Evolutionary conservation across 2,329 filamentous ascomycete species (phyloP), one percentile per base, ranked within the genome.

Genomic region (Microcera coccophila): DNA sequence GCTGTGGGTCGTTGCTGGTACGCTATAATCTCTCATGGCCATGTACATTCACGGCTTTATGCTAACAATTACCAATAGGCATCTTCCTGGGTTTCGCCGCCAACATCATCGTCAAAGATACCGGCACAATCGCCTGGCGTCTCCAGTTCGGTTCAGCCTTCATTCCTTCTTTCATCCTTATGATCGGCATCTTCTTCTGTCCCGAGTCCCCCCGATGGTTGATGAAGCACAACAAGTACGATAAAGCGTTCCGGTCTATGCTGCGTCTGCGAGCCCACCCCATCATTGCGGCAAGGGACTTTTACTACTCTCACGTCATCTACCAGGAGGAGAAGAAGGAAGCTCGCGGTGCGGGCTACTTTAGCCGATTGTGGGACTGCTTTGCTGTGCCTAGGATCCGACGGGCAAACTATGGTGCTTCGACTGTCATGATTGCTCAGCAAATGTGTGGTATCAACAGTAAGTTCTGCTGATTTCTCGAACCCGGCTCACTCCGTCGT

Each of bases 91-190:
- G 76, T 19, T 76, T 71, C 56, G 68, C 63, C 24, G 73, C 68
- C 40, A 75, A 76, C 73, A 52, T 72, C 75, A 50, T 75, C 67
- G 42, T 77, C 74, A 50, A 74, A 51, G 66, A 79, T 39, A 69
- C 68, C 1, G 74, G 74, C 16, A 47, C 49, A 3, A 74, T 79
- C 34, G 69, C 75, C 18, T 83, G 79, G 79, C 68, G 79, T 20
- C 63, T 81, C 14, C 77, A 79, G 57, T 61, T 82, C 5, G 77
- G 75, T 4, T 79, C 78, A 3, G 76, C 79, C 5, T 78, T 81
- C 38, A 60, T 62, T 32, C 68, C 71, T 0, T 67, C 70, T 3
- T 59, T 85, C 10, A 69, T 77, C 11, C 67, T 78, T 2, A 28
- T 75, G 17, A 41, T 75, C 21, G 64, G 75, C 43, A 81, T 85